Base-by-base conservation (phyloP, 345 rosid species). In the Bretschneidera sinensis region DNA sequence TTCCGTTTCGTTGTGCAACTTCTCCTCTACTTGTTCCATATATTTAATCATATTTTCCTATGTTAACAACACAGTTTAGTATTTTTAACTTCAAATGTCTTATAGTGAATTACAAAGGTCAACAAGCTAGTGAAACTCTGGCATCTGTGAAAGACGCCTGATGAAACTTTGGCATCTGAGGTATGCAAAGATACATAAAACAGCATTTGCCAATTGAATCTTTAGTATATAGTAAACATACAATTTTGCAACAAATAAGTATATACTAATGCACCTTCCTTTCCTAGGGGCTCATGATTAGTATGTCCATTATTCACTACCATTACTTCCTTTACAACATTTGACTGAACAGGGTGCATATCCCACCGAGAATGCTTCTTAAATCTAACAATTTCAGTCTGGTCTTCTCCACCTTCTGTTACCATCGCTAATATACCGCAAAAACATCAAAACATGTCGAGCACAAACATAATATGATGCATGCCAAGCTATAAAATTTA, bases 181-280 rank as follows among this genome's bases (percentile, higher is more conserved):
- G 45, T 13, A 39, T 39, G 15, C 2, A 5, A 13, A 4, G 10
- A 39, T 7, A 39, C 2, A 11, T 4, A 39, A 5, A 39, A 39
- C 9, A 9, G 35, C 35, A 31, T 31, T 31, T n/a, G n/a, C n/a
- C n/a, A n/a, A n/a, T n/a, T 47, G 50, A 47, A 13, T 47, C 19
- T n/a, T 13, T 16, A n/a, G 3, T n/a, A 16, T 16, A 13, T 47
- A 3, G 50, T 47, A 47, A 13, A 16, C 6, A 47, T 4, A 47
- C 50, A 47, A 47, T 2, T 3, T n/a, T 16, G 50, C 50, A 6
- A 4, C 6, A 2, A 17, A 48, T 17, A 17, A 48, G n/a, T n/a
- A n/a, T n/a, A n/a, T n/a, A n/a, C n/a, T 20, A 49, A 4, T 39
- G 22, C 39, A 79, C 96, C 96, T 34, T 69, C 83, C 67, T 69